Conservation (phyloP, 257 asterid genomes). For the Forsythia viridissima region DNA sequence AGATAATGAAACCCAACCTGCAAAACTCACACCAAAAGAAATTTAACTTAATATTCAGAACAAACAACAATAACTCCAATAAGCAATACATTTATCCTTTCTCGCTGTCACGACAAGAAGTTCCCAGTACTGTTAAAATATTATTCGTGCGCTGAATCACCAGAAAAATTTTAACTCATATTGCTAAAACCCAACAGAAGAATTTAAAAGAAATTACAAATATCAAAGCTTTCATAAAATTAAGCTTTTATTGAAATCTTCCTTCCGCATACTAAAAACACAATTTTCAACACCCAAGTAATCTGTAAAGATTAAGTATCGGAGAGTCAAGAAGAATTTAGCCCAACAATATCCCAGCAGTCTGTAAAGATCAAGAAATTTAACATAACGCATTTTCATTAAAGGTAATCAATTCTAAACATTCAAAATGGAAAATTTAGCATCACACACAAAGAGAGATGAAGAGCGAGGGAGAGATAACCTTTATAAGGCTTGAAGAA, state of each 20-base stretch:
- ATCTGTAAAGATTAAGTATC: too few relatives aligned
- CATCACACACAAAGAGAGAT: neutral
- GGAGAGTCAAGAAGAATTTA: neutral
- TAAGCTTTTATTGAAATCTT: too few relatives aligned
- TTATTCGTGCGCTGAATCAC: neutral
- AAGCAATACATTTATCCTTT: neutral
- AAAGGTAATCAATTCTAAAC: neutral
- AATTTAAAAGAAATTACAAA: neutral
- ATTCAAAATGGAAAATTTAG: neutral
- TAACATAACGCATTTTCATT: neutral
- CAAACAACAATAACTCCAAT: neutral
- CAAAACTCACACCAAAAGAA: neutral
- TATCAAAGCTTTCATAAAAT: too few relatives aligned
- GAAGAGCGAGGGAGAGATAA: neutral
- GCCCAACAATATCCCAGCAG: neutral
- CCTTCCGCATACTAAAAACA: too few relatives aligned
- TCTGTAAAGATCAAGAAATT: neutral
- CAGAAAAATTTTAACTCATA: neutral
- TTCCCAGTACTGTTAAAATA: neutral
- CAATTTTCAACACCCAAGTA: too few relatives aligned
- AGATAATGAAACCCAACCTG: conserved; percentile 23
- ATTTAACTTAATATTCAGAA: neutral
- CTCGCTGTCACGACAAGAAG: neutral
- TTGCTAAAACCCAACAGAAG: neutral
- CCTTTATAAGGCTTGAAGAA: neutral